These are phyloP conservation scores for Sugiyamaella smithiae DNA, from an alignment of 805 yeast species.

Conservation along the genomic window DNA sequence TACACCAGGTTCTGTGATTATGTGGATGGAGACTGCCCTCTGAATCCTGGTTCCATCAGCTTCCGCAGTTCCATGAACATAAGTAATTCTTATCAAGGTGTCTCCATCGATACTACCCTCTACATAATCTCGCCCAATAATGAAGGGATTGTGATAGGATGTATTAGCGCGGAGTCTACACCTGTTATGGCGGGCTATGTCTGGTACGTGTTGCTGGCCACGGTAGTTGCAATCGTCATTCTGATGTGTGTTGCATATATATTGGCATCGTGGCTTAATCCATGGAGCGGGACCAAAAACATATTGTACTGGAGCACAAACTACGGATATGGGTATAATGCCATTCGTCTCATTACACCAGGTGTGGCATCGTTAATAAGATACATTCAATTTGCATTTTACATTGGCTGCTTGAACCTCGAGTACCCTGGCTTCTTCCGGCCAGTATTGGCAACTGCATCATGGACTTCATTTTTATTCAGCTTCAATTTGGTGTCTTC, in stretches of 20 bases:
- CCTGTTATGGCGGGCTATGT: conserved; percentile 44
- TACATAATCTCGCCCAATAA: conserved; percentile 28
- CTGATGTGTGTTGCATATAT: conserved; percentile 38
- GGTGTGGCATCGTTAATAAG: conserved; percentile 46
- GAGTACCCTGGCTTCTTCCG: conserved; percentile 63
- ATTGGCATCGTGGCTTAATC: conserved; percentile 45
- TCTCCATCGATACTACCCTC: conserved; percentile 26
- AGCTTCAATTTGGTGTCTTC: conserved; percentile 22
- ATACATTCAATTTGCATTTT: conserved; percentile 59
- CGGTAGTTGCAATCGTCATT: conserved; percentile 42
- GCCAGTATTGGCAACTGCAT: conserved; percentile 48
- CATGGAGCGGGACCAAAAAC: conserved; percentile 56
- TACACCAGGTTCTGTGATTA: conserved; percentile 30
- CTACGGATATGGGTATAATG: conserved; percentile 54
- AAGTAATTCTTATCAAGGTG: conserved; percentile 22
- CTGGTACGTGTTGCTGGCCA: conserved; percentile 39
- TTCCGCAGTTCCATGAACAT: conserved; percentile 22
- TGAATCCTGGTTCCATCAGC: conserved; percentile 23
- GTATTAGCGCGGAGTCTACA: conserved; percentile 48
- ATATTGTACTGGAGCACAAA: conserved; percentile 52
- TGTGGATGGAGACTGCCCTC: conserved; percentile 28
- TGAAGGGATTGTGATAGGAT: conserved; percentile 40
- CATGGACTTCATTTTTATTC: conserved; percentile 56
- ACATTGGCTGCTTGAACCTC: conserved; percentile 50
- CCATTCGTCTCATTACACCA: conserved; percentile 54